Percentiles rank a stretch among this genome's conserved stretches.
These are phyloP conservation scores for Yamadazyma paraphyllophila DNA, from an alignment of 805 yeast species.

Conservation along the genomic window DNA sequence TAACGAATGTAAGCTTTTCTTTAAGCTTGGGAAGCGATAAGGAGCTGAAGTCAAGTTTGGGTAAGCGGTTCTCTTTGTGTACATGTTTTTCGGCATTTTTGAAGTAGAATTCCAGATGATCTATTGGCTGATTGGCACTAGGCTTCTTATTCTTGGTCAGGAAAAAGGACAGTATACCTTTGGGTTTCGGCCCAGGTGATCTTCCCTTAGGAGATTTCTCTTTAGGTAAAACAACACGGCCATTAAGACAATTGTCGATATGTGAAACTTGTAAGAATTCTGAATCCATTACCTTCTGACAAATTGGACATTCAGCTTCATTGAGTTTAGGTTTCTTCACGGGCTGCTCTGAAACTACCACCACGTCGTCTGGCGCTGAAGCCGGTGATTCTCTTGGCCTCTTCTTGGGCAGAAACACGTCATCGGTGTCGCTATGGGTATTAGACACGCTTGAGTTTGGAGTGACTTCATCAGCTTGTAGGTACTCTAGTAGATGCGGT, in stretches of 20 bases:
- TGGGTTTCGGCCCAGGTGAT: not conserved
- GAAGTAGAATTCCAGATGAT: conserved; percentile 29
- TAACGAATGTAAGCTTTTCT: conserved; percentile 52
- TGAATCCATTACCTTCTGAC: conserved; percentile 53
- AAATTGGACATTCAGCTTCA: conserved; percentile 66
- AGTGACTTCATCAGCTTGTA: not conserved
- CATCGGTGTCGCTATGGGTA: not conserved
- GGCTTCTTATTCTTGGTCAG: conserved; percentile 8
- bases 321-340: conserved; percentile 13
- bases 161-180: conserved; percentile 32
- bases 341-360: conserved; percentile 3
- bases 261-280: conserved; percentile 57
- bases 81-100: conserved; percentile 27
- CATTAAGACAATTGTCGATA: conserved; percentile 57
- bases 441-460: not conserved
- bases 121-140: not conserved
- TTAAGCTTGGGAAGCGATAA: conserved; percentile 59
- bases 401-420: conserved; percentile 1
- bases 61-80: conserved; percentile 41
- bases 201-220: conserved; percentile 2
- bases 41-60: conserved; percentile 64
- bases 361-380: conserved; percentile 4
- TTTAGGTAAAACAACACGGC: conserved; percentile 18
- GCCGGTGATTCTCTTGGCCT: not conserved
- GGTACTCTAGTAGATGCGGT: conserved; percentile 11